Conservation (phyloP, 2,329 filamentous ascomycete genomes). For the Diaporthe helianthi region DNA sequence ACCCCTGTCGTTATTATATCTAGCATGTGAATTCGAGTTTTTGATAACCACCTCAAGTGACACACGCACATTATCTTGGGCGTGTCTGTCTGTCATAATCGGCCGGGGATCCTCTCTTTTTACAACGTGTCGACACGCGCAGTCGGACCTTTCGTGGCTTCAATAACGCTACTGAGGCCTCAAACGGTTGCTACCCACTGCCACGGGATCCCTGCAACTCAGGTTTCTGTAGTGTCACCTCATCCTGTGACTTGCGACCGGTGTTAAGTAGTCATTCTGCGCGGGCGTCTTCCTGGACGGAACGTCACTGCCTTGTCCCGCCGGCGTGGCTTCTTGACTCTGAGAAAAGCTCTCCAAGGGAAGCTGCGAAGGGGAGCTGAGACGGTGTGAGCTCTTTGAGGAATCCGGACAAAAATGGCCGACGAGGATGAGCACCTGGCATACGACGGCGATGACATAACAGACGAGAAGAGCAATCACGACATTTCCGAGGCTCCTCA, state of each 20-base stretch:
- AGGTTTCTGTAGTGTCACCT: not conserved
- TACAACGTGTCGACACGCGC: not conserved
- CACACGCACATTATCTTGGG: too few relatives aligned
- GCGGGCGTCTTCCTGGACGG: too few relatives aligned
- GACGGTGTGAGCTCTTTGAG: not conserved
- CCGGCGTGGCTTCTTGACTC: not conserved
- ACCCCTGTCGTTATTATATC: not conserved
- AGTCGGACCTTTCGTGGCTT: not conserved
- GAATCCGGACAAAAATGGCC: constrained; percentile 15
- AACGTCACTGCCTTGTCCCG: not conserved
- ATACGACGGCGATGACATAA: not conserved
- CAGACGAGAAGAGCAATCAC: not conserved
- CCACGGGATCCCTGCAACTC: not conserved
- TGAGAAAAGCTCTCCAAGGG: not conserved
- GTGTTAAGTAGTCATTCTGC: not conserved
- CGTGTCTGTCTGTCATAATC: not conserved
- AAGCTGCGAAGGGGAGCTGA: not conserved
- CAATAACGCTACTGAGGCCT: not conserved
- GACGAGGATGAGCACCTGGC: constrained; percentile 8
- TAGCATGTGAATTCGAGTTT: not conserved
- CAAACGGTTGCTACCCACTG: not conserved
- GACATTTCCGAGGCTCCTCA: constrained; percentile 22
- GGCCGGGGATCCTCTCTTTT: not conserved
- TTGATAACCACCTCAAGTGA: not conserved
- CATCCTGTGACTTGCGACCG: not conserved